Evolutionary conservation across 352 stramenopile genomes (phyloP).

Genomic region (Pythium apleroticum): DNA sequence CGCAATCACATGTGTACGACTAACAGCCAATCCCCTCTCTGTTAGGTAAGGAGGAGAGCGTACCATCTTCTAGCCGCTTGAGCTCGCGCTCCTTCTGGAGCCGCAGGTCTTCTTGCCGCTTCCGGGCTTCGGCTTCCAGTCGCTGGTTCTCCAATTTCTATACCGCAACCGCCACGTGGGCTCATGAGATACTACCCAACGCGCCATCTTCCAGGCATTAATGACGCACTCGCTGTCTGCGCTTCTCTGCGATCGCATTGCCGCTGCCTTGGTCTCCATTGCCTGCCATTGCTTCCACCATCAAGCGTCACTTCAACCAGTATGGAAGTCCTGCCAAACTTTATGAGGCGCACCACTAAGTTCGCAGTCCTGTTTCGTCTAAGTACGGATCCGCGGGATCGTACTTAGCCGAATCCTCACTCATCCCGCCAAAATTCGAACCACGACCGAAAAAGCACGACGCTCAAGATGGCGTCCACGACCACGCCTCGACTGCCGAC

Average conservation of each 20-base stretch:
- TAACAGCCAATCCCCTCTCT: background rate
- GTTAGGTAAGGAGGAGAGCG: too few relatives aligned
- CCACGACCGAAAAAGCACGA: background rate
- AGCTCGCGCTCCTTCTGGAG: conserved; percentile 43
- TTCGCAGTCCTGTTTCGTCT: background rate
- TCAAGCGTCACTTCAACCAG: conserved; percentile 7
- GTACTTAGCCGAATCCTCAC: conserved; percentile 12
- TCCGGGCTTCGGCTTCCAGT: conserved; percentile 52
- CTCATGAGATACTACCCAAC: background rate
- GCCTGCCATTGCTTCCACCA: background rate
- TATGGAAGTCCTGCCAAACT: too few relatives aligned
- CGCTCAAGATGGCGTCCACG: background rate
- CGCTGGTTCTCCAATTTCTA: conserved; percentile 80
- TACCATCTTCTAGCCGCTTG: conserved; percentile 49
- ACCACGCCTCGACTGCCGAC: background rate
- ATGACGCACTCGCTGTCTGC: conserved; percentile 27
- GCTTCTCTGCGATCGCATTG: conserved; percentile 32
- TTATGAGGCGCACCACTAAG: conserved; percentile 1
- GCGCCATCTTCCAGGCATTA: background rate
- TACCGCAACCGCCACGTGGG: background rate
- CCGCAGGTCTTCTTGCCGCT: conserved; percentile 45
- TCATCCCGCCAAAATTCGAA: conserved; percentile 21
- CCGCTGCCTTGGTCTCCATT: background rate
- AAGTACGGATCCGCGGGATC: conserved; percentile 6
- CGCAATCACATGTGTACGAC: background rate